Base-by-base conservation (phyloP, 768 basidiomycete genomes). In the Clitopilus hobsonii region DNA sequence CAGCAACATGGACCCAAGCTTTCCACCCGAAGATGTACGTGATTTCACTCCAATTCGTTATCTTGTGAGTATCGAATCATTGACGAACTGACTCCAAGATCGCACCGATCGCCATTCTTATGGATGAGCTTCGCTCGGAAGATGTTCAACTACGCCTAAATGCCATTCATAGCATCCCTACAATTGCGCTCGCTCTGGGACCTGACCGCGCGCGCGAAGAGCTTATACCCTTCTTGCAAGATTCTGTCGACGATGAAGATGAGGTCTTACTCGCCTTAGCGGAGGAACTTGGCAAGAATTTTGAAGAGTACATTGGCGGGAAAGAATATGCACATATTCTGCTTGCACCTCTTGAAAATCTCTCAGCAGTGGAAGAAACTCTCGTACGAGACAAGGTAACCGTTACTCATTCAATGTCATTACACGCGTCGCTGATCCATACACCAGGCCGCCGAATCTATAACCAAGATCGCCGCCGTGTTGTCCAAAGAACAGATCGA, bases 191-290 rank as follows among this genome's bases (percentile, higher is more conserved):
- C 58, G 97, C 97, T 16, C 81, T 99, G 51, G 96, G 97, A 5
- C 86, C 94, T 38, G 90, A 95, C 77, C 91, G 97, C 62, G 91
- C 95, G 23, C 85, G 96, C 59, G 90, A 94, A 54, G 97, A 99
- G 69, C 83, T 99, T 62, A 83, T 99, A 58, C 92, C 94, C 1
- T 99, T 99, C 77, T 83, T 99, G 53, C 93, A 94, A 74, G 96
- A 99, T 66, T 95, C 94, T n/a, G 86, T 99, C 61, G 97, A 99
- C 70, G 97, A 99, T 65, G 97, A 99, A 72, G 97, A 99, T 70
- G 97, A 99, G 66, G 95, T 99, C 26, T 77, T 99, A 38, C 80
- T 99, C 45, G 96, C 95, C 5, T 77, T 99, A 51, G 94, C 96
- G 18, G 96, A 98, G 62, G 97, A 98, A 68, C 75, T 99, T 20